phyloP scores from a whole-genome alignment of 2,329 filamentous ascomycete species.

The Bipolaris zeicola region DNA sequence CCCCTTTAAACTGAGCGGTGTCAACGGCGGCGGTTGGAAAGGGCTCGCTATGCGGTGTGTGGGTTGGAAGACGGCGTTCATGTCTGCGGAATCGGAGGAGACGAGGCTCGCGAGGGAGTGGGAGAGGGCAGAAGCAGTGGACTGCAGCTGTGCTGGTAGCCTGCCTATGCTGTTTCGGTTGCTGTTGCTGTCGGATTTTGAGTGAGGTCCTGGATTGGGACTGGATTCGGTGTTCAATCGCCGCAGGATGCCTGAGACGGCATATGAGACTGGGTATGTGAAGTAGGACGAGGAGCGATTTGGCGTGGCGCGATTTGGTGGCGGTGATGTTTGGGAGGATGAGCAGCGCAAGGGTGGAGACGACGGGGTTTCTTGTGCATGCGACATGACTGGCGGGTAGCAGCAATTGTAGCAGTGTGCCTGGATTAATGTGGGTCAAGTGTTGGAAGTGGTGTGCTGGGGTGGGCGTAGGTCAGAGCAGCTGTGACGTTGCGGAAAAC shows the following conservation, averaged over 20 bases:
- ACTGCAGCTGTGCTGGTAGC: slow-evolving; percentile 29
- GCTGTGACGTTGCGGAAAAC: slow-evolving; percentile 36
- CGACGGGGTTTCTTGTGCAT: slow-evolving; percentile 26
- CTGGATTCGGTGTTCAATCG: slow-evolving; percentile 53
- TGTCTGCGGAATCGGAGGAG: slow-evolving; percentile 43
- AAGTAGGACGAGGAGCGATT: slow-evolving; percentile 52
- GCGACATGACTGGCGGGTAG: slow-evolving; percentile 34
- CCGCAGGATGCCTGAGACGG: slow-evolving; percentile 54
- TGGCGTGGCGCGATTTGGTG: slow-evolving; percentile 16
- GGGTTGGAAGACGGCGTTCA: slow-evolving; percentile 66
- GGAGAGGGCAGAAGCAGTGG: slow-evolving; percentile 31
- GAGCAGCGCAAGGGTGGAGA: slow-evolving; percentile 20
- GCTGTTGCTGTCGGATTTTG: slow-evolving; percentile 16
- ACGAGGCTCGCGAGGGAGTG: slow-evolving; percentile 48
- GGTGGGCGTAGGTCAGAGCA: slow-evolving; percentile 21
- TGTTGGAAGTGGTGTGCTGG: slow-evolving; percentile 26
- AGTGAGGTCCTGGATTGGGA: slow-evolving; percentile 13
- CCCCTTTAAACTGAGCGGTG: slow-evolving; percentile 74
- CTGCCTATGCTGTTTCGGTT: slow-evolving; percentile 13
- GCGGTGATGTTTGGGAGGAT: slow-evolving; percentile 13
- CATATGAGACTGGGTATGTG: slow-evolving; percentile 57
- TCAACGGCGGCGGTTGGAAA: slow-evolving; percentile 86
- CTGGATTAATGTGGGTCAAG: slow-evolving; percentile 33
- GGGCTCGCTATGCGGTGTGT: slow-evolving; percentile 71
- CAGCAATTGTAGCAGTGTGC: slow-evolving; percentile 10